phyloP scores from a whole-genome alignment of 305 asterid species.

The Fraxinus velutina region DNA sequence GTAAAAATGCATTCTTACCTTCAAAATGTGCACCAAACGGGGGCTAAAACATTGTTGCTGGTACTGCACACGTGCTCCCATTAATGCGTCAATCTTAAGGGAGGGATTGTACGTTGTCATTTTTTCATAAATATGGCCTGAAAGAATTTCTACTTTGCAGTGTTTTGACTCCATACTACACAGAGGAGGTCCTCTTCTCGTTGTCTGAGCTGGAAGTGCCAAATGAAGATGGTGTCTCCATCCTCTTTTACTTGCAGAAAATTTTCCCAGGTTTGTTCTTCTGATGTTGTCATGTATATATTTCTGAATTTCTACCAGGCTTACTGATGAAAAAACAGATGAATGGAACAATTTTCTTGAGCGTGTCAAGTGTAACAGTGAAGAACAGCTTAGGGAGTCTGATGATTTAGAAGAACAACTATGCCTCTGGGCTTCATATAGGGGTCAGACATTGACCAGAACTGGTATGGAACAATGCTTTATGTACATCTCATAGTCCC shows the following conservation, averaged over 20 bases:
- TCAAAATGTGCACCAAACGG: no score
- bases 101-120: not conserved
- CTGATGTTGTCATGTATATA: slow-evolving; percentile 11
- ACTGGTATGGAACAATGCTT: slow-evolving; percentile 52
- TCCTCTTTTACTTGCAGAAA: slow-evolving; percentile 92
- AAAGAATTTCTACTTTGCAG: slow-evolving; percentile 31
- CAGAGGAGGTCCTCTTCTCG: slow-evolving; percentile 94
- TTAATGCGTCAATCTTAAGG: not conserved
- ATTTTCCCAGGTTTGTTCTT: slow-evolving; percentile 80
- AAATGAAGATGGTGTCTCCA: slow-evolving; percentile 98
- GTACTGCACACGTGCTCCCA: not conserved
- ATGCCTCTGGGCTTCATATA: slow-evolving; percentile 97
- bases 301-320: slow-evolving; percentile 20
- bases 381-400: slow-evolving; percentile 74
- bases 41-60: not conserved
- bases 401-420: slow-evolving; percentile 83
- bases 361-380: slow-evolving; percentile 57
- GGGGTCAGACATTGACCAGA: slow-evolving; percentile 94
- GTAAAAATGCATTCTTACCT: no score
- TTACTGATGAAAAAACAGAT: slow-evolving; percentile 44
- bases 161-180: slow-evolving; percentile 91
- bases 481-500: not conserved
- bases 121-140: not conserved
- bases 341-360: slow-evolving; percentile 98
- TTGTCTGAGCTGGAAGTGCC: slow-evolving; percentile 80